Base-by-base conservation (phyloP, 163 green algal species). In the Volvox carteri region DNA sequence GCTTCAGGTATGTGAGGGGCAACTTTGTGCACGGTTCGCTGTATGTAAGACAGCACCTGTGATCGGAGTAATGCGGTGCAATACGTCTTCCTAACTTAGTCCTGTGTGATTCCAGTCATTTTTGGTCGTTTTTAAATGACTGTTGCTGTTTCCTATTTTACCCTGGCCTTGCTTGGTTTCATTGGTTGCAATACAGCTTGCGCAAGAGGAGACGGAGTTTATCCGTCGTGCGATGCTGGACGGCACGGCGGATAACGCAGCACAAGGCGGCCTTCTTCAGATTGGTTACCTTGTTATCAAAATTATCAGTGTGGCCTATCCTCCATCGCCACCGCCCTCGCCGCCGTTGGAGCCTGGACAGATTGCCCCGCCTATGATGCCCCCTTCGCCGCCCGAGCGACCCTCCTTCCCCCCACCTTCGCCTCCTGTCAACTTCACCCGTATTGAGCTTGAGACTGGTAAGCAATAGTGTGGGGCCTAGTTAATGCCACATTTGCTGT, bases 271-370 rank as follows among this genome's bases (percentile, higher is more conserved):
- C 16, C 23, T 58, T 7, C 25, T 78, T 28, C 70, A 78, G 39
- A 21, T 78, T 2, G 70, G 70, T 18, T 80, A 80, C 73, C 41
- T 25, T 41, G 75, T 84, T 12, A 11, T 68, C 11, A n/a, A 48
- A 19, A 67, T 70, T 11, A 70, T 84, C 30, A 33, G 30, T 9
- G 75, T 84, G 48, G 21, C 75, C 9, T 37, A 50, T 11, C 75
- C 75, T 39, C 75, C 75, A 25, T 84, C 75, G 35, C 75, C 75
- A 33, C 75, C 75, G 6, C 75, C 75, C 18, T 37, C 16, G 4
- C 75, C 75, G 0, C 75, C 75, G 4, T n/a, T 19, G 18, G 2
- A 12, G 8, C 75, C 75, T 16, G 75, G 75, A 4, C 21, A 70
- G 48, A 30, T 18, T 37, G 75, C 75, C 0, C 75, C 75, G 1